phyloP scores from a whole-genome alignment of 768 basidiomycete species.

The Phlegmacium glaucopus region DNA sequence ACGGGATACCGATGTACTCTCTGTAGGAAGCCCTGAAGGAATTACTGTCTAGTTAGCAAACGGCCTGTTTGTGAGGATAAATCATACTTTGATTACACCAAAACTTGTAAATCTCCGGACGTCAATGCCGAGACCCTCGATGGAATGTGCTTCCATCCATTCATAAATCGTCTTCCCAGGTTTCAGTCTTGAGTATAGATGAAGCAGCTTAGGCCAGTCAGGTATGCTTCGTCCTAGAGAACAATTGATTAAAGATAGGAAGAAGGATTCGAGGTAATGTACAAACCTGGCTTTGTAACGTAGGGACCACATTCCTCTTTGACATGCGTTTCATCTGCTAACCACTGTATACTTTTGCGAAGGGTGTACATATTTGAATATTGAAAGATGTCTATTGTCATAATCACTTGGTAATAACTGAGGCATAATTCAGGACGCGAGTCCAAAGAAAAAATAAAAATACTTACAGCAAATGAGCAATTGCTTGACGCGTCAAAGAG shows the following conservation, averaged over 20 bases:
- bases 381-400: conserved; percentile 97
- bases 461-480: conserved; percentile 87
- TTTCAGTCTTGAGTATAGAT: conserved; percentile 82
- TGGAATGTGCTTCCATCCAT: conserved; percentile 81
- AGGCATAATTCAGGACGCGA: conserved; percentile 5
- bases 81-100: conserved; percentile 88
- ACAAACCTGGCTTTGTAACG: conserved; percentile 71
- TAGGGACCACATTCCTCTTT: conserved; percentile 91
- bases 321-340: conserved; percentile 82
- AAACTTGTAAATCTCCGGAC: conserved; percentile 94
- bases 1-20: conserved; percentile 93
- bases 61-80: not conserved
- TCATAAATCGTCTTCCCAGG: conserved; percentile 80
- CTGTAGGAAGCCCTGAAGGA: conserved; percentile 79
- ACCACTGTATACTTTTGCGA: conserved; percentile 81
- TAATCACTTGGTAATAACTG: conserved; percentile 94
- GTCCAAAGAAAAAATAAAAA: not conserved
- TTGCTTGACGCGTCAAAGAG: conserved; percentile 76
- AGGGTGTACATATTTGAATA: conserved; percentile 97
- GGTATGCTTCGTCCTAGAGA: conserved; percentile 53
- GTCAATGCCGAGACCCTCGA: conserved; percentile 77
- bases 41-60: not conserved
- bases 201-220: conserved; percentile 85
- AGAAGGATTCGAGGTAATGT: not conserved
- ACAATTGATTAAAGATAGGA: conserved; percentile 3